Evolutionary conservation across 345 rosid species (phyloP), one percentile per base, ranked within the genome.

Genomic region (Populus euphratica): DNA sequence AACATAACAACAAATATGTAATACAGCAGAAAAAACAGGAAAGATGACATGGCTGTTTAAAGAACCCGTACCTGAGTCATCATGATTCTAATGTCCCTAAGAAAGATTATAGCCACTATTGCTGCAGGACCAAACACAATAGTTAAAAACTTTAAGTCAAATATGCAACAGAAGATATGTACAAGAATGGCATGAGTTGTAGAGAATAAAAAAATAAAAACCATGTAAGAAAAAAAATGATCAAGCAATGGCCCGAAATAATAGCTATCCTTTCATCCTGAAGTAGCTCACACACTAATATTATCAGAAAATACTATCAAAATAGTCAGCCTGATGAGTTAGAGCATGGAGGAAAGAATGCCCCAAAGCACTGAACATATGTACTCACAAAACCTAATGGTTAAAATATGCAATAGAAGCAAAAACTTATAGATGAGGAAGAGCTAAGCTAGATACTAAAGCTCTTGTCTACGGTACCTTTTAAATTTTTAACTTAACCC

Each of bases 101-200:
- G 81, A 80, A 90, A 89, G 81, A 96, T 67, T 70, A 93, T 33
- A 50, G 90, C 83, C 33, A 93, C 89, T 50, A 96, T 89, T 41
- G 88, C 99, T 93, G 92, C 89, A 84, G 80, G 76, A 59, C 67
- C 69, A 81, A 65, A 76, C 38, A 84, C 74, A 64, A 63, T 59
- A 72, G n/a, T 81, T 62, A 73, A 63, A 35, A 70, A 16, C 50
- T n/a, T 23, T 0, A 64, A 63, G 17, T 62, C 27, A 23, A 79
- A 74, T 29, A 25, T 35, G 39, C 16, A 4, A 39, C 11, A 49
- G 36, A 36, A 64, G 38, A 69, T 4, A 65, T 43, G 18, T 47
- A 16, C 18, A 62, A 31, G 36, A 41, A 62, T 14, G 52, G 74
- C 1, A 52, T 20, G 27, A 52, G 25, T 25, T 33, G 21, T 10